Evolutionary conservation across 2,329 filamentous ascomycete genomes (phyloP), one percentile per base, ranked within the genome.

Genomic region (Talaromyces sp.): DNA sequence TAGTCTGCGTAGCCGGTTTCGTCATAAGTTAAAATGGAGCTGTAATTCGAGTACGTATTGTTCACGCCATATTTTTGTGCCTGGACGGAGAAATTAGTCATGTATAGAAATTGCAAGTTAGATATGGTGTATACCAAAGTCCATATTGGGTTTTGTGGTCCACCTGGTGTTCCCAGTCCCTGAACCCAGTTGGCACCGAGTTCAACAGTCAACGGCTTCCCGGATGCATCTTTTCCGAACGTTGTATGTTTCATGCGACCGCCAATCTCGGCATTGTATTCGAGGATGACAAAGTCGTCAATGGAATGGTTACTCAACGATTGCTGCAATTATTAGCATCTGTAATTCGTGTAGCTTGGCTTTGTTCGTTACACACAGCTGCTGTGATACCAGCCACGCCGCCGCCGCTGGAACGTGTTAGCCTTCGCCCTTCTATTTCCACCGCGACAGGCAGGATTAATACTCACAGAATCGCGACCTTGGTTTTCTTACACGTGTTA

Each of bases 121-220:
- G 3, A 32, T 14, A 27, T 53, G 52, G 24, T 55, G 62, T 61
- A 68, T 66, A 63, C 72, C 41, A 87, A 70, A 0, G 79, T 81
- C 84, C 85, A 88, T 52, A 89, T 82, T 0, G 86, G 87, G 55
- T 89, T 87, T 54, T 85, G 81, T 35, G 75, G 76, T 5, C 74
- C 75, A 35, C 67, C 64, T 57, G 71, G 35, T 58, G 71, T 72
- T 29, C 72, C 77, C 27, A 77, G 68, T 26, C 75, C 80, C 75
- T 77, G 79, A 31, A 79, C 67, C 87, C 87, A 90, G 63, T 89
- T 90, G 7, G 87, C 87, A 2, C 87, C 87, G 0, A 87, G 73
- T 69, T 89, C 87, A 10, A 90, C 77, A 0, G 77, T 79, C 62
- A 85, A 86, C 0, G 83, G 80, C 0, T 80, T 75, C 0, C 84